A percentile compares a stretch with the other conserved stretches of the same genome.
phyloP scores from a whole-genome alignment of 257 asterid species.

The Gynochthodes officinalis region DNA sequence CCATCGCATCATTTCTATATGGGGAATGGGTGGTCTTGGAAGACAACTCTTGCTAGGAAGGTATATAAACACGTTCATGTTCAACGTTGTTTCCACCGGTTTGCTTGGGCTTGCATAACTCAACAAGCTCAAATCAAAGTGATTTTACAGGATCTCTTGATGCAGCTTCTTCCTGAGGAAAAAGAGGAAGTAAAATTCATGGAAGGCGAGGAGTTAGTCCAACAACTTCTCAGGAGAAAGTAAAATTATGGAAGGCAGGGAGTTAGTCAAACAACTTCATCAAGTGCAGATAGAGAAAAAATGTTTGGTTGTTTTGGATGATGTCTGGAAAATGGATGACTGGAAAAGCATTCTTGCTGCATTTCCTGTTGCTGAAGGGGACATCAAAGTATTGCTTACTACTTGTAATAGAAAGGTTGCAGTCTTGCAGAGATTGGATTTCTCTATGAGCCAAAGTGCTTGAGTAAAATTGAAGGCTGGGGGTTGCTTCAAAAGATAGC shows the following conservation, averaged over 20 bases:
- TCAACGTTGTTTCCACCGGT: background rate
- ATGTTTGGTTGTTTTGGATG: conserved; percentile 17
- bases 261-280: background rate
- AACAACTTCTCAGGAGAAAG: too few relatives aligned
- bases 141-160: background rate
- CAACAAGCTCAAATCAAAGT: conserved; percentile 2
- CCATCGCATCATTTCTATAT: conserved; percentile 1
- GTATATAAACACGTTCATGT: background rate
- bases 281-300: background rate
- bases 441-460: background rate
- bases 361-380: background rate
- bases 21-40: conserved; percentile 21
- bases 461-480: conserved; percentile 8
- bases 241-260: too few relatives aligned
- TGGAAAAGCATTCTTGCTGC: background rate
- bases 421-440: conserved; percentile 3
- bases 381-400: conserved; percentile 14
- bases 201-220: too few relatives aligned
- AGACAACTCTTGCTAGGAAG: conserved; percentile 19
- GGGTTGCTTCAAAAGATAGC: conserved; percentile 3
- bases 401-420: conserved; percentile 1
- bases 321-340: conserved; percentile 4
- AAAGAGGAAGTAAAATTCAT: background rate
- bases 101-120: conserved; percentile 4
- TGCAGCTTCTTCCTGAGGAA: conserved; percentile 2